phyloP scores from a whole-genome alignment of 805 yeast species.

The Diddensiella caesifluorescens region DNA sequence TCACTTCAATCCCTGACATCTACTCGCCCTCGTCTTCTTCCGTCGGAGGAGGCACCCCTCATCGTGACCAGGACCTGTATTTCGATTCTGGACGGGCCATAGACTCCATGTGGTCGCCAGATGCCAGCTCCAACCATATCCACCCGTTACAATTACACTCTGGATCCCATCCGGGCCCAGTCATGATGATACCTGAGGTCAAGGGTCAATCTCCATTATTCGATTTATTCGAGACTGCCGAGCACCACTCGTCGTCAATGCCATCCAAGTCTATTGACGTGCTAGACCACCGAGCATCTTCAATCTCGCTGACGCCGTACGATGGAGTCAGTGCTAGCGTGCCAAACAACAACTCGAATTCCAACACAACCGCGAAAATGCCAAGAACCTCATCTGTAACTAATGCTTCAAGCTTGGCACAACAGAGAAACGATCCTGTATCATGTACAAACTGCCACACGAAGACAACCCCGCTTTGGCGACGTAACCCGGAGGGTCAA shows the following conservation, averaged over 20 bases:
- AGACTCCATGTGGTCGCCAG: constrained; percentile 2
- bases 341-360: too few relatives aligned
- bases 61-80: not conserved
- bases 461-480: constrained; percentile 89
- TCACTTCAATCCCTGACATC: constrained; percentile 13
- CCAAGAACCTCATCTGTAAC: constrained; percentile 16
- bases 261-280: constrained; percentile 6
- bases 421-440: constrained; percentile 26
- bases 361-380: constrained; percentile 13
- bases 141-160: constrained; percentile 1
- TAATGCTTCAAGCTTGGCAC: constrained; percentile 14
- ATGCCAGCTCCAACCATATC: not conserved
- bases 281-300: too few relatives aligned
- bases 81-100: constrained; percentile 1
- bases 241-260: too few relatives aligned
- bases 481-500: constrained; percentile 86
- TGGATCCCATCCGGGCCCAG: constrained; percentile 2
- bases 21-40: constrained; percentile 7
- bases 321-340: too few relatives aligned
- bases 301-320: too few relatives aligned
- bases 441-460: constrained; percentile 86
- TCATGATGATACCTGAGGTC: constrained; percentile 2
- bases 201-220: constrained; percentile 3
- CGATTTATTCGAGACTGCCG: not conserved
- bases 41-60: not conserved